A percentile compares a stretch with the other conserved stretches of the same genome.
phyloP scores from a whole-genome alignment of 257 asterid genomes.

The Plantago ovata region DNA sequence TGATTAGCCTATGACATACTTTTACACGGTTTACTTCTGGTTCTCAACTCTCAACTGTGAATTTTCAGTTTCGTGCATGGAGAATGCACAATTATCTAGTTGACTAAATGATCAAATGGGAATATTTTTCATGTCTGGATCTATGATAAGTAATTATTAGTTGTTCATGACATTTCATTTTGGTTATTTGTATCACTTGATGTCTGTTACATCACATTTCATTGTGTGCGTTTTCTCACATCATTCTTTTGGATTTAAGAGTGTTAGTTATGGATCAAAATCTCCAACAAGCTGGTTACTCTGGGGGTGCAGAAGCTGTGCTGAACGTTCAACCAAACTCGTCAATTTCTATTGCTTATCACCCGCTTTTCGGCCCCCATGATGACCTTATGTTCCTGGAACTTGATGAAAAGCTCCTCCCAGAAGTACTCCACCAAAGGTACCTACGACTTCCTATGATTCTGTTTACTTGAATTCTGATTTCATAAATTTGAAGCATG shows the following conservation, averaged over 20 bases:
- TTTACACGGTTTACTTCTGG: too few species aligned
- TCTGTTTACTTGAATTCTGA: slow-evolving; percentile 6
- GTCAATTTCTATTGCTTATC: slow-evolving; percentile 62
- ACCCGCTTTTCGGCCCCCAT: slow-evolving; percentile 66
- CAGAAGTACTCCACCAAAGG: slow-evolving; percentile 76
- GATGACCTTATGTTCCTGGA: slow-evolving; percentile 81
- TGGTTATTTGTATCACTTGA: too few species aligned
- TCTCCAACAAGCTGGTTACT: slow-evolving; percentile 21
- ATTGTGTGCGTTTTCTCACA: background rate
- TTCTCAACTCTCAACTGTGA: too few species aligned
- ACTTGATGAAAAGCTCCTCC: slow-evolving; percentile 76
- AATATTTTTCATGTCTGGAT: too few species aligned
- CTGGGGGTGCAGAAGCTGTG: slow-evolving; percentile 73
- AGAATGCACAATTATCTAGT: too few species aligned
- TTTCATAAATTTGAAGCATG: slow-evolving; percentile 6
- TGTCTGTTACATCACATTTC: too few species aligned
- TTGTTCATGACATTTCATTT: too few species aligned
- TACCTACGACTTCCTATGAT: slow-evolving; percentile 4
- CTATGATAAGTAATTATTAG: too few species aligned
- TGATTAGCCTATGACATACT: too few species aligned
- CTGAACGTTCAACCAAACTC: slow-evolving; percentile 59
- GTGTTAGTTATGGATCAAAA: slow-evolving; percentile 34
- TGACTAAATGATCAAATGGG: too few species aligned
- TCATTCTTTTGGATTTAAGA: slow-evolving; percentile 10
- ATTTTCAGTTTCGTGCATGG: too few species aligned